These are phyloP conservation scores for Biscogniauxia sp. DNA, from an alignment of 2,329 filamentous ascomycete species.

Conservation along the genomic window DNA sequence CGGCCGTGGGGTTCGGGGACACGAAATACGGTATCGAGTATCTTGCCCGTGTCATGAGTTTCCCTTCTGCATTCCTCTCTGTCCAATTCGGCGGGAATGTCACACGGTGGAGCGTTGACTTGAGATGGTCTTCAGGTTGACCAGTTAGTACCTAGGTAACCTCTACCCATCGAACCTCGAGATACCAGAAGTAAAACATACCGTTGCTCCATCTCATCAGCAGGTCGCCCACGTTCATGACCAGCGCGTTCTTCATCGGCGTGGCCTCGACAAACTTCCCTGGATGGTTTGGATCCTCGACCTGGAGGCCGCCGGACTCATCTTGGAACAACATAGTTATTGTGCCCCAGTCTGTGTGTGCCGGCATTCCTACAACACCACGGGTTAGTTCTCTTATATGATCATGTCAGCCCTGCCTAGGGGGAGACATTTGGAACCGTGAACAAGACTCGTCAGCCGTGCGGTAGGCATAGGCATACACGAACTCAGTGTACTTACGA, in stretches of 20 bases:
- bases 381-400: neutral
- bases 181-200: conserved; percentile 11
- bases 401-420: neutral
- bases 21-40: conserved; percentile 63
- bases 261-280: conserved; percentile 38
- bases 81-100: conserved; percentile 38
- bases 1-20: conserved; percentile 44
- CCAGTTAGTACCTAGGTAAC: neutral
- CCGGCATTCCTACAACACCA: conserved; percentile 29
- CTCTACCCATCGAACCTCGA: neutral
- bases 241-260: conserved; percentile 29
- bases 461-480: neutral
- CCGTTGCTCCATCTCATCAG: conserved; percentile 42
- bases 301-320: conserved; percentile 43
- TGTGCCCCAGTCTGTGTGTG: conserved; percentile 36
- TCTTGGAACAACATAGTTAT: conserved; percentile 50
- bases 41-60: conserved; percentile 46
- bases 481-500: conserved; percentile 22
- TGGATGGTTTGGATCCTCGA: conserved; percentile 37
- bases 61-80: conserved; percentile 29
- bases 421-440: neutral
- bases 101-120: conserved; percentile 54
- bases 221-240: conserved; percentile 42
- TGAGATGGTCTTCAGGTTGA: conserved; percentile 41
- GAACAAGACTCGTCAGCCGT: neutral